Evolutionary conservation across 345 rosid species (phyloP).

Genomic region (Nasturtium officinale): DNA sequence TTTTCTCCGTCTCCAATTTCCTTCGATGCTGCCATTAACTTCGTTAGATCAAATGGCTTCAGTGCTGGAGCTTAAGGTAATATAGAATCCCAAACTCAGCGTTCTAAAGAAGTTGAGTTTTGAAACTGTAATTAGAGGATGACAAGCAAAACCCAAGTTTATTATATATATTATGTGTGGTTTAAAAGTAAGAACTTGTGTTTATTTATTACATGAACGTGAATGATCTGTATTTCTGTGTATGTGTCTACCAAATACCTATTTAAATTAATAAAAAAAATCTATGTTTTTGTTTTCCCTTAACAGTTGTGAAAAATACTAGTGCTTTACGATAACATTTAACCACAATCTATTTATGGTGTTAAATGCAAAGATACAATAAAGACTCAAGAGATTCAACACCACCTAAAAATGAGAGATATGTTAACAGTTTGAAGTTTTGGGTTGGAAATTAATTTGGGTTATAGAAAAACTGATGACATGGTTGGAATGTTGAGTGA

Average conservation of each 20-base stretch:
- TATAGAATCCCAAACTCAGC: conserved; percentile 10
- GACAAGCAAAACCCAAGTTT: conserved; percentile 23
- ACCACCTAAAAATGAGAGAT: conserved; percentile 11
- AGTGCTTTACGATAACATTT: not conserved
- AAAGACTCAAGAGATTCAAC: conserved; percentile 11
- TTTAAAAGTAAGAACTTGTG: not conserved
- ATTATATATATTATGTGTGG: conserved; percentile 13
- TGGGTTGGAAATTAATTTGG: not conserved
- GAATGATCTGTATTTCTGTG: conserved; percentile 24
- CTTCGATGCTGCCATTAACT: conserved; percentile 31
- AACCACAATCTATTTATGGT: conserved; percentile 1
- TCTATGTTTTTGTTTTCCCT: conserved; percentile 10
- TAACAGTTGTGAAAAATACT: not conserved
- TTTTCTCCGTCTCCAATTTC: conserved; percentile 32
- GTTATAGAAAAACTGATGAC: not conserved
- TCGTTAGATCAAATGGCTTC: conserved; percentile 17
- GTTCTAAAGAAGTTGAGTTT: conserved; percentile 24
- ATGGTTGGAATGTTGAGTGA: too few species aligned
- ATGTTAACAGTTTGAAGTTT: not conserved
- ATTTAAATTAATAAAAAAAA: not conserved
- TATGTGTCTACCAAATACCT: conserved; percentile 18
- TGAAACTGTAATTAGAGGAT: conserved; percentile 27
- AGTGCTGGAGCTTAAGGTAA: conserved; percentile 27
- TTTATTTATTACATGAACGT: conserved; percentile 11
- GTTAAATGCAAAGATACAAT: conserved; percentile 11